Conservation (phyloP, 164 flowering plant genomes). For the Dillenia suffruticosa region DNA sequence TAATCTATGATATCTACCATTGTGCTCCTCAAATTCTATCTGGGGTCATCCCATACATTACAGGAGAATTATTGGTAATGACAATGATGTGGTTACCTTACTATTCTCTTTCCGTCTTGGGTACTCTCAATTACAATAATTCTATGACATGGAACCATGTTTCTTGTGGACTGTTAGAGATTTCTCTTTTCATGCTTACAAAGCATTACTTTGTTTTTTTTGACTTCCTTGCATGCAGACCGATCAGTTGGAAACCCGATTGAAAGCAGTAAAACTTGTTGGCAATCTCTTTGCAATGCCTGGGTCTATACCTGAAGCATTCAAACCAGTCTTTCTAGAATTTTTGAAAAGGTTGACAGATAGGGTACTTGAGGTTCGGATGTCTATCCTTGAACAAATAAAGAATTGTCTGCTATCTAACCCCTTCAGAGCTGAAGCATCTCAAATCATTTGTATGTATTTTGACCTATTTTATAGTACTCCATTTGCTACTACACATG, state of each 20-base stretch:
- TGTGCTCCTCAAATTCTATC: slow-evolving; percentile 86
- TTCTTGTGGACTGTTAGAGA: no score
- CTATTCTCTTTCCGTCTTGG: background rate
- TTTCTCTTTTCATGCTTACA: no score
- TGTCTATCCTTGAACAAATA: slow-evolving; percentile 73
- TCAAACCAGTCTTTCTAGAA: slow-evolving; percentile 77
- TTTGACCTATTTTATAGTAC: slow-evolving; percentile 1
- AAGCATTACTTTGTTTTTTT: no score
- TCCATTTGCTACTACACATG: background rate
- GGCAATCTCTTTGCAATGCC: slow-evolving; percentile 84
- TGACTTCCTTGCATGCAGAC: slow-evolving; percentile 36
- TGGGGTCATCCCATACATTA: slow-evolving; percentile 78
- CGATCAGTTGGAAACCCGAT: slow-evolving; percentile 69
- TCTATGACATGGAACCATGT: no score
- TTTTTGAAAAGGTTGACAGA: slow-evolving; percentile 90
- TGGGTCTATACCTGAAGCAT: slow-evolving; percentile 53
- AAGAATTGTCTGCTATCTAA: slow-evolving; percentile 68
- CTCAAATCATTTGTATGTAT: slow-evolving; percentile 69
- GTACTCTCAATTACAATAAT: background rate
- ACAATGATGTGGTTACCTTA: slow-evolving; percentile 1
- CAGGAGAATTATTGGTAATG: slow-evolving; percentile 89
- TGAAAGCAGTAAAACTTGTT: slow-evolving; percentile 75
- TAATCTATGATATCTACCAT: slow-evolving; percentile 72
- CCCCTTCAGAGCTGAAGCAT: slow-evolving; percentile 70
- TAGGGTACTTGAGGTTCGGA: slow-evolving; percentile 74